Evolutionary conservation across 768 basidiomycete genomes (phyloP).

Genomic region (Plicaturopsis crispa): DNA sequence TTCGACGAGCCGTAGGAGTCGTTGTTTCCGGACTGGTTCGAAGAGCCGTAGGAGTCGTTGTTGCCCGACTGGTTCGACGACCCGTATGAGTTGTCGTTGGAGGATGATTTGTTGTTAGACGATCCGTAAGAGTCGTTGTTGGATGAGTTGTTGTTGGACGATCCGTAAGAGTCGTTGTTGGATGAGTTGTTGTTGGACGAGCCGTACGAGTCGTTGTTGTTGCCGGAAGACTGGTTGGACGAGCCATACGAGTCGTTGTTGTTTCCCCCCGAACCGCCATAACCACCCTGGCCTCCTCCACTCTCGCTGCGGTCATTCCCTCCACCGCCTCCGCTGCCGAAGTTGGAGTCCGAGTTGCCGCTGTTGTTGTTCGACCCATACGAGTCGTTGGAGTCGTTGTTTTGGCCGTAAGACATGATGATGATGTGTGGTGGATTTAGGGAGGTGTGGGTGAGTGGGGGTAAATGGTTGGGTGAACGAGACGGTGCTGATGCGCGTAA

Average conservation of each 20-base stretch:
- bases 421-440: not conserved
- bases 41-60: conserved; percentile 3
- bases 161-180: conserved; percentile 12
- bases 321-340: conserved; percentile 3
- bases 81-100: conserved; percentile 10
- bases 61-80: no score
- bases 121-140: conserved; percentile 6
- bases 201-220: conserved; percentile 9
- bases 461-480: not conserved
- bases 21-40: conserved; percentile 11
- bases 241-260: conserved; percentile 17
- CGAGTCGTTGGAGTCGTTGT: conserved; percentile 4
- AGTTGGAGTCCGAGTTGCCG: conserved; percentile 3
- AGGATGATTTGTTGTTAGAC: conserved; percentile 7
- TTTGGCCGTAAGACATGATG: conserved; percentile 1
- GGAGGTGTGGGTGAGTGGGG: not conserved
- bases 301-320: conserved; percentile 1
- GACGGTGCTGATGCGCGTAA: no score
- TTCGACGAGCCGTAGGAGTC: conserved; percentile 15
- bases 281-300: not conserved
- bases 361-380: conserved; percentile 2
- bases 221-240: conserved; percentile 10
- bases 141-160: conserved; percentile 8
- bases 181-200: not conserved
- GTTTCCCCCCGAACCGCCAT: conserved; percentile 8